Base-by-base conservation (phyloP, 1,284 basidiomycete species). In the Trametes versicolor region DNA sequence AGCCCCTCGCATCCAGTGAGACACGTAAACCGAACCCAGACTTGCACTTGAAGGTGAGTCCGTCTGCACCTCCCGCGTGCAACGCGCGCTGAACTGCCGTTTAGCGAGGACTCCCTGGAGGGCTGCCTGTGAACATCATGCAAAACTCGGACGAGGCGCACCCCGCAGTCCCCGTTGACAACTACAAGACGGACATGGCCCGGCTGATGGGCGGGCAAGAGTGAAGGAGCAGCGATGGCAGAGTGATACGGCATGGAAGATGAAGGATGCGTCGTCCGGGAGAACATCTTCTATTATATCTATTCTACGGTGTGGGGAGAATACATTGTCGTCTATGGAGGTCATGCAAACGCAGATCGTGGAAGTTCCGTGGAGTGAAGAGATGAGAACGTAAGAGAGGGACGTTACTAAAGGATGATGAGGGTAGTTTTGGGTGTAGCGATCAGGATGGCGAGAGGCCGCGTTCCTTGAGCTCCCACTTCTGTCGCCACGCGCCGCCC, bases 401-500 rank as follows among this genome's bases (percentile, higher is more conserved):
- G 7, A 34, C 29, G 4, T 15, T 21, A 47, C 41, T 19, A n/a
- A 43, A 17, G 19, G 23, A 50, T 21, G 13, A 2, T 27, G 10
- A 36, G 15, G 23, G 21, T 32, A 36, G 8, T 12, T 39, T 9
- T 32, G 29, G 29, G 8, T 32, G 29, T 32, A 32, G 29, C 29
- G 29, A 29, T 61, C 53, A 62, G 15, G 52, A 51, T 8, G 29
- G 4, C 10, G 62, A 29, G 8, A 2, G 19, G 29, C 60, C 55
- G 9, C 53, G 59, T 66, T 79, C 77, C 37, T 73, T 69, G 48
- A 67, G 65, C 57, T 77, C 75, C 36, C 76, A 79, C n/a, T 64
- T 64, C 58, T 78, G 76, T 25, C 81, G 72, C 82, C 81, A 86
- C 15, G 68, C 64, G 25, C 69, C 78, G 1, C 85, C 85, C 57